Base-by-base conservation (phyloP, 225 moss, liverwort and hornwort genomes). In the Marchantia polymorpha region DNA sequence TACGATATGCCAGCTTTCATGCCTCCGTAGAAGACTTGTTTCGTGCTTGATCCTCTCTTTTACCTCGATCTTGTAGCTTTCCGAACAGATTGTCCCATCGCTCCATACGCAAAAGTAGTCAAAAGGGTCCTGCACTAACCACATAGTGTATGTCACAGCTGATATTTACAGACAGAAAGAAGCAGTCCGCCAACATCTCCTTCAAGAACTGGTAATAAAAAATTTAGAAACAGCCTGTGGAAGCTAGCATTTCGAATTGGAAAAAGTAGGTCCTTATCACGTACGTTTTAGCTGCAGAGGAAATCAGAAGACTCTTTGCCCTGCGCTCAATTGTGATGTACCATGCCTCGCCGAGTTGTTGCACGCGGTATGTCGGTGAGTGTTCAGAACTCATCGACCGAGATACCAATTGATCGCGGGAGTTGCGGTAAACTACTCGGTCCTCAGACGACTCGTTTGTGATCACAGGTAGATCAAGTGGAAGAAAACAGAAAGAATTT, bases 121-220 rank as follows among this genome's bases (percentile, higher is more conserved):
- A 6, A 29, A 77, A 22, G n/a, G 26, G 66, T n/a, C 49, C 77
- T 30, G 23, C 71, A 67, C 77, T 84, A 31, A 84, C 64, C 25
- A 63, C 46, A 14, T 50, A 66, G 52, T 65, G 55, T 51, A 20
- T 81, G 66, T 53, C 59, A 85, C 85, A 85, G 85, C 82, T 80
- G 82, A 85, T 3, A 77, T 65, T 69, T 72, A 78, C 69, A 82
- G 77, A 82, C 69, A 79, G 70, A 80, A 79, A 72, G 72, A 64
- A 39, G 69, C 79, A 64, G 72, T 80, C 27, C 72, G 82, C 69
- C 82, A 85, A 59, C 73, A 82, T 56, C 74, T 71, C 52, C 85
- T 85, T 22, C 79, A 82, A 72, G 76, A 79, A 69, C 79, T 82
- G 85, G 85, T 85, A 82, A 75, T 14, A 53, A 20, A 30, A 19